Base-by-base conservation (phyloP, 305 asterid species). In the Fraxinus xanthoxyloides region DNA sequence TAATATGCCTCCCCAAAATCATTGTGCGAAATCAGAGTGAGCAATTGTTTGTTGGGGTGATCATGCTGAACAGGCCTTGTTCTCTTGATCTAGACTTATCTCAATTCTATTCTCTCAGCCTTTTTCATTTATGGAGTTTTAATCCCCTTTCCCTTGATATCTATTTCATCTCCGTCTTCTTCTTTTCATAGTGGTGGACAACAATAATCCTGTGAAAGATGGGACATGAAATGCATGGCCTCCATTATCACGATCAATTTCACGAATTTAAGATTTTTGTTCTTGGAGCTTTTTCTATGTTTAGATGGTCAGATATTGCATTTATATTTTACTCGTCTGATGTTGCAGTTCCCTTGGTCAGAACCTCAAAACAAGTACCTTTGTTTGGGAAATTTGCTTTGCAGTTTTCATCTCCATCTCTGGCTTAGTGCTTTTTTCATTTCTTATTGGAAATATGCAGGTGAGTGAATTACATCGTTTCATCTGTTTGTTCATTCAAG, bases 401-500 rank as follows among this genome's bases (percentile, higher is more conserved):
- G 99, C 99, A 32, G 97, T 93, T 85, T 84, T 86, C 87, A 92
- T 95, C 84, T 92, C 99, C 87, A 92, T 95, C 61, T 79, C 98
- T 0, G 99, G 99, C 72, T 88, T 95, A 93, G 99, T 93, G 90
- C 88, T 95, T 65, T 95, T 95, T 85, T 90, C 99, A 5, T 90
- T 95, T 85, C 92, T 95, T 75, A 95, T 95, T 82, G 99, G 99
- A 84, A 95, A 95, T 86, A 95, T 95, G 99, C 99, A 95, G 94
- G 99, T 95, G 79, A 70, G 83, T 78, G 6, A 7, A 76, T 36
- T 70, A 19, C 24, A 19, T 7, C 28, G 2, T 19, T 56, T 24
- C 3, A 56, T 56, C 67, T 19, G 19, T 56, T 56, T 56, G 67
- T 56, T 56, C 67, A 56, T 56, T 56, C 67, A 56, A 56, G 67